These are phyloP conservation scores for Chamaenerion angustifolium DNA, from an alignment of 345 rosid genomes.

Conservation along the genomic window DNA sequence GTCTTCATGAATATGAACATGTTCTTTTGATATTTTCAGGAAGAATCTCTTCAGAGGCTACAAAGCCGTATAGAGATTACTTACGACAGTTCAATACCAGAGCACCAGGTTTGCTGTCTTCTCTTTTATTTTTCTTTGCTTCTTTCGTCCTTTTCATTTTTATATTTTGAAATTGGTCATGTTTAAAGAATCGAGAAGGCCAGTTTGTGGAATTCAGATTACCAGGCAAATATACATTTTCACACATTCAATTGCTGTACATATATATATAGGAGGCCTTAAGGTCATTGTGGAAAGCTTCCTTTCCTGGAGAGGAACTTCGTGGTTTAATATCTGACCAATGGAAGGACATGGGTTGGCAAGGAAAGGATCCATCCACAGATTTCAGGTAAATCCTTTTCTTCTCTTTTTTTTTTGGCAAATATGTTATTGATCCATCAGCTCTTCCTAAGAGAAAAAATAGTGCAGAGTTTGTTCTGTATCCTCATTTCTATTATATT, in stretches of 20 bases:
- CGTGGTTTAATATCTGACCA: conserved; percentile 81
- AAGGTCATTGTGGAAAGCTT: conserved; percentile 72
- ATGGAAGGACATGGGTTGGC: conserved; percentile 99
- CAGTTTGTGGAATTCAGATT: too few species aligned
- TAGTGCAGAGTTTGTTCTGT: too few species aligned
- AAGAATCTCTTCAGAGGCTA: conserved; percentile 74
- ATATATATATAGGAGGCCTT: conserved; percentile 55
- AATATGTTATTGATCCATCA: too few species aligned
- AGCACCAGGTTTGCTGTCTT: conserved; percentile 50
- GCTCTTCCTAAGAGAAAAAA: too few species aligned
- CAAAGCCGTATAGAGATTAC: conserved; percentile 81
- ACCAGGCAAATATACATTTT: background rate
- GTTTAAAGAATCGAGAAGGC: too few species aligned
- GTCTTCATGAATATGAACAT: background rate
- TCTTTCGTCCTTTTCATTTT: too few species aligned
- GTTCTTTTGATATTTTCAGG: conserved; percentile 31
- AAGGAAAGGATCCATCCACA: conserved; percentile 98
- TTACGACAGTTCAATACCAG: conserved; percentile 72
- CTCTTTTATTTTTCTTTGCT: too few species aligned
- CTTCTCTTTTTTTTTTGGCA: background rate
- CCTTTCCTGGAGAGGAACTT: conserved; percentile 93
- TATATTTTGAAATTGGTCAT: too few species aligned
- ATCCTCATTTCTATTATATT: background rate
- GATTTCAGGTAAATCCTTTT: conserved; percentile 64
- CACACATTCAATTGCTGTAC: conserved; percentile 9